These are phyloP conservation scores for Pyrenochaeta sp. DNA, from an alignment of 2,329 filamentous ascomycete species.

Conservation along the genomic window DNA sequence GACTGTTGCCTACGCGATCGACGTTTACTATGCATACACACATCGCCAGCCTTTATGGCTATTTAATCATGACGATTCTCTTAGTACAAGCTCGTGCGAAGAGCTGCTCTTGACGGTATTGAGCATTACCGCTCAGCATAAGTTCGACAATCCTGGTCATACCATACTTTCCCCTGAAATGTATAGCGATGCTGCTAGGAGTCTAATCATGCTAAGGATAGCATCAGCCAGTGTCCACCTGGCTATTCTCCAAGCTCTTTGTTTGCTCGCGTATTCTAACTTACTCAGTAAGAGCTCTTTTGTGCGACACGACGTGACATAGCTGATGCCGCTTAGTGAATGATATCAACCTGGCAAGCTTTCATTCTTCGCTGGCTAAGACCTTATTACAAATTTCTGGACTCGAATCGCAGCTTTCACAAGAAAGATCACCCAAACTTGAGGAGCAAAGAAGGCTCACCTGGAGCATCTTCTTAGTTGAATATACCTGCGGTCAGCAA, in stretches of 20 bases:
- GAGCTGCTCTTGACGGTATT: slow-evolving; percentile 1
- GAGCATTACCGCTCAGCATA: slow-evolving; percentile 1
- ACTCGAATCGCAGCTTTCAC: neutral
- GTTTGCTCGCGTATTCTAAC: neutral
- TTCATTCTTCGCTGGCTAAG: neutral
- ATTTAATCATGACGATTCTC: neutral
- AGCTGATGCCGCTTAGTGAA: neutral
- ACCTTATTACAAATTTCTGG: neutral
- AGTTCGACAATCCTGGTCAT: neutral
- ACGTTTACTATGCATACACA: neutral
- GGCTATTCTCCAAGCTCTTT: slow-evolving; percentile 1
- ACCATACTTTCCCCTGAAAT: neutral
- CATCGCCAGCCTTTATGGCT: slow-evolving; percentile 4
- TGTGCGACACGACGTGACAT: neutral
- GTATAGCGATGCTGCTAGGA: slow-evolving; percentile 4
- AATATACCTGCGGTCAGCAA: slow-evolving; percentile 1
- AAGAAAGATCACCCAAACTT: neutral
- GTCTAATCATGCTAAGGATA: slow-evolving; percentile 1
- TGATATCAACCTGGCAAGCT: neutral
- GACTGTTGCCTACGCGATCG: neutral
- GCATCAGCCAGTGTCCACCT: slow-evolving; percentile 1
- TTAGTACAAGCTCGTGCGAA: neutral
- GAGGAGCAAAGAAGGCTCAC: neutral
- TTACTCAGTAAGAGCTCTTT: neutral
- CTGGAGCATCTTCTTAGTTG: slow-evolving; percentile 2